Percentiles rank a stretch among this genome's conserved stretches.
These are phyloP conservation scores for Cordyceps pruinosa DNA, from an alignment of 2,329 filamentous ascomycete species.

Conservation along the genomic window DNA sequence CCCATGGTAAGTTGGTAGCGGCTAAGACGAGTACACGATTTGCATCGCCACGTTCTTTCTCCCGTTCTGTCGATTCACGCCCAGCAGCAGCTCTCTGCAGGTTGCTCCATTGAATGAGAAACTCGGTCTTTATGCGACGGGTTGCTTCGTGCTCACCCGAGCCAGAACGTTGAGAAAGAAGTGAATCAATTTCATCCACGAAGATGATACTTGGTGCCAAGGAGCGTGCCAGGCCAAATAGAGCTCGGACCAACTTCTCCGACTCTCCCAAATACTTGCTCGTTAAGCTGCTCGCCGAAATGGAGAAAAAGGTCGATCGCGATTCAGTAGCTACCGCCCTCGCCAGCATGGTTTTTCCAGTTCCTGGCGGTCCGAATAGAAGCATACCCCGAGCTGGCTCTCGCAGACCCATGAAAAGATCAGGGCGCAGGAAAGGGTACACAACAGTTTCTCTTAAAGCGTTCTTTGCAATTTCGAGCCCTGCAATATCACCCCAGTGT, in stretches of 20 bases:
- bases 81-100: slow-evolving; percentile 87
- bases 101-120: slow-evolving; percentile 95
- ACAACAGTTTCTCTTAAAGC: slow-evolving; percentile 93
- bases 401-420: slow-evolving; percentile 90
- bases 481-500: slow-evolving; percentile 89
- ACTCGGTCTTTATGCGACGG: slow-evolving; percentile 92
- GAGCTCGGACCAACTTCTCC: slow-evolving; percentile 87
- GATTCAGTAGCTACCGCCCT: slow-evolving; percentile 92
- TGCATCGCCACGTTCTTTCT: slow-evolving; percentile 69
- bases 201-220: slow-evolving; percentile 96
- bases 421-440: slow-evolving; percentile 90
- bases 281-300: slow-evolving; percentile 87
- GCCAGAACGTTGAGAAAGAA: slow-evolving; percentile 77
- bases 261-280: slow-evolving; percentile 95
- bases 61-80: slow-evolving; percentile 59
- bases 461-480: slow-evolving; percentile 81
- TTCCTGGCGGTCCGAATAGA: slow-evolving; percentile 93
- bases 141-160: slow-evolving; percentile 89
- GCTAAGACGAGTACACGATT: slow-evolving; percentile 87
- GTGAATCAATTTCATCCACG: slow-evolving; percentile 93
- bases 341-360: slow-evolving; percentile 96
- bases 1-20: slow-evolving; percentile 94
- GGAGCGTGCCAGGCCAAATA: slow-evolving; percentile 83
- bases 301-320: slow-evolving; percentile 92
- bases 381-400: slow-evolving; percentile 94